phyloP scores from a whole-genome alignment of 305 asterid genomes.

The Fraxinus baroniana region DNA sequence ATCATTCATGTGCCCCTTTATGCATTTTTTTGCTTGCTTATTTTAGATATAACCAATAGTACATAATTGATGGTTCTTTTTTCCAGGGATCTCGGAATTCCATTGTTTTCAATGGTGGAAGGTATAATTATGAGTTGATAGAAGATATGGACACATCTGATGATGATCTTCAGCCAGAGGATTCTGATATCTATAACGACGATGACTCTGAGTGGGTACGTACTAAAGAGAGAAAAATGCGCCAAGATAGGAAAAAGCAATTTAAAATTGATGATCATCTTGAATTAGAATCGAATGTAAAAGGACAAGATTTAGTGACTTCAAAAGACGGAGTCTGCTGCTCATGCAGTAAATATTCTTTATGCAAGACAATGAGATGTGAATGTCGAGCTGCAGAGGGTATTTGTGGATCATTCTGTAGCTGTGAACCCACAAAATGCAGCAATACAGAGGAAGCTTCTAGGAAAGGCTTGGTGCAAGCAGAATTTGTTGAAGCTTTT shows the following conservation, averaged over 20 bases:
- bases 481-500: conserved; percentile 24
- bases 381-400: conserved; percentile 73
- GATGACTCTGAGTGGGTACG: conserved; percentile 45
- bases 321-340: conserved; percentile 47
- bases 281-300: conserved; percentile 27
- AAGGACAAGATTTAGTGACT: not conserved
- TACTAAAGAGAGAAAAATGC: conserved; percentile 40
- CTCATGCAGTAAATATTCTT: conserved; percentile 68
- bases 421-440: conserved; percentile 61
- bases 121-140: conserved; percentile 28
- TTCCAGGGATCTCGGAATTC: conserved; percentile 65
- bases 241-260: conserved; percentile 37
- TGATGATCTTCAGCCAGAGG: conserved; percentile 33
- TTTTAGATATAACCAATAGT: not conserved
- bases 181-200: conserved; percentile 16
- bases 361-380: conserved; percentile 71
- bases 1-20: not conserved
- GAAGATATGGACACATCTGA: conserved; percentile 95
- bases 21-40: not conserved
- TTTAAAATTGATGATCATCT: conserved; percentile 29
- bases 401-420: conserved; percentile 52
- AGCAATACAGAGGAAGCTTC: conserved; percentile 45
- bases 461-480: conserved; percentile 17
- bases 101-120: conserved; percentile 33
- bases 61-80: conserved; percentile 6